These are phyloP conservation scores for Salix purpurea DNA, from an alignment of 345 rosid genomes.

Conservation along the genomic window DNA sequence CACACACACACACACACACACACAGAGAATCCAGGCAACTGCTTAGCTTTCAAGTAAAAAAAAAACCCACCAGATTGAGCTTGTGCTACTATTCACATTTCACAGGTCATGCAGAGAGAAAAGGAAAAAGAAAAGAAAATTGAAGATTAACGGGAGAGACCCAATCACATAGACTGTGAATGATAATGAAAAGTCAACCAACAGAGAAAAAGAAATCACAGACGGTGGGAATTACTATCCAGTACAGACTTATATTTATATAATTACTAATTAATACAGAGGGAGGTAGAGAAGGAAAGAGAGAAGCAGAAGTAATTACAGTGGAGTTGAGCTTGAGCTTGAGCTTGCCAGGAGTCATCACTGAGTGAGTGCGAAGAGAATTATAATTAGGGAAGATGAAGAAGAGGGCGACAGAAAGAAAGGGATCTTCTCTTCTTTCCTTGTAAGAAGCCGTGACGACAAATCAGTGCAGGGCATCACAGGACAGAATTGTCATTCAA, in stretches of 20 bases:
- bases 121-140: neutral
- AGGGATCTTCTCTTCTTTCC: neutral
- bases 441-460: neutral
- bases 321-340: slow-evolving; percentile 16
- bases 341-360: slow-evolving; percentile 56
- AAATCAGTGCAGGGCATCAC: neutral
- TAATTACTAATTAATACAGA: neutral
- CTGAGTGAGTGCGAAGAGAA: neutral
- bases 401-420: neutral
- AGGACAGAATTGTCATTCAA: neutral
- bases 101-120: neutral
- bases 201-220: neutral
- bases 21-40: neutral
- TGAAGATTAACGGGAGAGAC: neutral
- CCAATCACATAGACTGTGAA: neutral
- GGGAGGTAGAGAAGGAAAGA: neutral
- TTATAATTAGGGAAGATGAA: no score
- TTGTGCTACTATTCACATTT: neutral
- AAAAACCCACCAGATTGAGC: neutral
- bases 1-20: neutral
- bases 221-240: no score
- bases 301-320: slow-evolving; percentile 33
- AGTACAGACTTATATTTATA: no score
- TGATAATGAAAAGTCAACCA: neutral
- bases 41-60: neutral